Base-by-base conservation (phyloP, 768 basidiomycete genomes). In the Mycena galericulata region DNA sequence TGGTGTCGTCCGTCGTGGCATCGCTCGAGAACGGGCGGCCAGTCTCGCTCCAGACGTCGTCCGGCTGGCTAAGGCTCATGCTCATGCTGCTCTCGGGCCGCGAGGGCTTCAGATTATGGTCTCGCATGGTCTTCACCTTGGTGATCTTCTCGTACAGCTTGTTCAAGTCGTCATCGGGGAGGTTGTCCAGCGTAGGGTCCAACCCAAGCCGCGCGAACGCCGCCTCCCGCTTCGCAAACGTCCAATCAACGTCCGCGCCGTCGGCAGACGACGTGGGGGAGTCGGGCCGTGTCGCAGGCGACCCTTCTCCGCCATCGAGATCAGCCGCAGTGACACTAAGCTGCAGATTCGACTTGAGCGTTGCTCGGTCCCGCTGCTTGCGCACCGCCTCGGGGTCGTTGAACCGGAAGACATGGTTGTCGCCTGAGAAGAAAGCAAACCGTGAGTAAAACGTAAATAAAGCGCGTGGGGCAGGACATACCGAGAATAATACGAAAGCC, bases 401-500 rank as follows among this genome's bases (percentile, higher is more conserved):
- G 81, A 98, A 99, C 20, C 98, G 89, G 80, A 99, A 99, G 62
- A 99, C 96, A 81, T 99, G 98, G 71, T 96, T 91, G 73, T 98
- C 97, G 60, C 97, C 94, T 95, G 67, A 51, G 62, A 47, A 24
- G 63, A 22, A 64, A 59, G 55, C 65, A 65, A 62, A 34, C 40
- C 62, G 63, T 68, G 27, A 72, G 64, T 24, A 50, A 57, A 54
- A 65, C 27, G 65, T 69, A 68, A 72, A 26, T n/a, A 41, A 34
- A 38, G 8, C 43, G 55, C 10, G 32, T 12, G 49, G 30, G 41
- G 59, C 34, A 70, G 49, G 53, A 81, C 87, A 65, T 74, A 94
- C 94, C 97, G 56, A 99, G 88, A 77, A 99, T 99, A 75, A 99
- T 94, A 32, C 98, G 94, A 79, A 92, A 99, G 38, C 98, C 98